Percentiles rank a stretch among this genome's conserved stretches.
phyloP scores from a whole-genome alignment of 140 eudicot species.

The Ambrosia hybrid region DNA sequence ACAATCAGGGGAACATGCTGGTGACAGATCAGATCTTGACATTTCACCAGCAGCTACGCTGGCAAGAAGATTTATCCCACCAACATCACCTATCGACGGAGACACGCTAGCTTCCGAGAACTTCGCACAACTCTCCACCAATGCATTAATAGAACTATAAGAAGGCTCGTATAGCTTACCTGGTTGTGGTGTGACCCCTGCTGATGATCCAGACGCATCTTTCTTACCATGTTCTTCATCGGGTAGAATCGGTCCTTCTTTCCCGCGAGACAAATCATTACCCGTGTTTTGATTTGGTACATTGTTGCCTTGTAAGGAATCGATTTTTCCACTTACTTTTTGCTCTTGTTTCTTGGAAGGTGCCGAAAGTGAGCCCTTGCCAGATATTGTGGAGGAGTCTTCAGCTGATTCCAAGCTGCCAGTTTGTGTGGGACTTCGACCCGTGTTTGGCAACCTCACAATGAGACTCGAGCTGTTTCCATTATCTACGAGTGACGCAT shows the following conservation, averaged over 20 bases:
- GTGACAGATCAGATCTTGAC: conserved; percentile 54
- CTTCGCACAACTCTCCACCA: conserved; percentile 89
- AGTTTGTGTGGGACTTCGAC: conserved; percentile 55
- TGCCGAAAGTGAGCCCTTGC: conserved; percentile 49
- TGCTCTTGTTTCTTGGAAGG: conserved; percentile 53
- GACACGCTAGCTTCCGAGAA: conserved; percentile 66
- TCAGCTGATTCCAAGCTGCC: conserved; percentile 57
- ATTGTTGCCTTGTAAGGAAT: conserved; percentile 26
- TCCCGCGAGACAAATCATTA: conserved; percentile 39
- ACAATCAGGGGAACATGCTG: conserved; percentile 35
- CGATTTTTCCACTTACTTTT: conserved; percentile 35
- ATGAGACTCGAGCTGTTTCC: conserved; percentile 61
- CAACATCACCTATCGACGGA: conserved; percentile 57
- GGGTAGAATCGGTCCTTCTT: conserved; percentile 39
- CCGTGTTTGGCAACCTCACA: conserved; percentile 68
- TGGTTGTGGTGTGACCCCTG: conserved; percentile 36
- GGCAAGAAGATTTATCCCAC: conserved; percentile 59
- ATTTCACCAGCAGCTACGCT: conserved; percentile 66
- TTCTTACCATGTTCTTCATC: conserved; percentile 45
- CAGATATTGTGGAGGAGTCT: conserved; percentile 33
- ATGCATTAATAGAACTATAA: conserved; percentile 83
- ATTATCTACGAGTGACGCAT: conserved; percentile 41
- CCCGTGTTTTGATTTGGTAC: conserved; percentile 22
- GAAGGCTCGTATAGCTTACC: conserved; percentile 54
- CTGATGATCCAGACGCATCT: conserved; percentile 41